Evolutionary conservation across 2,329 filamentous ascomycete genomes (phyloP), one percentile per base, ranked within the genome.

Genomic region (Ceratocystis alfenasii): DNA sequence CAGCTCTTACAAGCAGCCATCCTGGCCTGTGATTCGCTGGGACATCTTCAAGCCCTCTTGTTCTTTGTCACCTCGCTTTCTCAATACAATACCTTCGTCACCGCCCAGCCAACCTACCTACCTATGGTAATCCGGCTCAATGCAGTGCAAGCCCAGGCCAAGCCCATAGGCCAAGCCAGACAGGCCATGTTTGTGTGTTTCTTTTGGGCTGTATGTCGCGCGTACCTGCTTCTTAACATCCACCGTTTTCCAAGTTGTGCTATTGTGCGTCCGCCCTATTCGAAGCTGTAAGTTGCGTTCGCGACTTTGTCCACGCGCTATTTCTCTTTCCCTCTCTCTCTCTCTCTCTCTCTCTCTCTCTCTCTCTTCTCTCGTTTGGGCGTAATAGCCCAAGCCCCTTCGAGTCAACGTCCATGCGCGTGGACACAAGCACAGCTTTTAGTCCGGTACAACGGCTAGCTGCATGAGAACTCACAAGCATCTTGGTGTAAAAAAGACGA

Each of bases 161-260:
- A 15, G 36, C 36, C 36, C 36, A 41, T 41, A 41, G 36, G 36
- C 12, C 36, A 41, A 41, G 36, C 36, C 10, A 41, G 36, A 10
- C 36, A 41, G 36, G 36, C 36, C 36, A 41, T 15, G 10, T 41
- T 41, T 15, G 36, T 30, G 55, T 30, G 53, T 57, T 7, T 57
- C 25, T 33, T 57, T 30, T 17, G 28, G 17, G 53, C 53, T 57
- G 15, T 59, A 36, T 59, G 55, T 59, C 55, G 55, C 55, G 55
- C 55, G 55, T 59, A 59, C 55, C 55, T 59, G 55, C 55, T 59
- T 59, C 55, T 59, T n/a, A 17, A 20, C 28, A 25, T 59, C 15
- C 55, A 59, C 30, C n/a, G 17, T 8, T 59, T 59, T 17, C 28
- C 55, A 30, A 41, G 10, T 41, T 15, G 36, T 41, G 36, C 36